Evolutionary conservation across 2,329 filamentous ascomycete genomes (phyloP), one percentile per base, ranked within the genome.

Genomic region (Chaetomiaceae sp.): DNA sequence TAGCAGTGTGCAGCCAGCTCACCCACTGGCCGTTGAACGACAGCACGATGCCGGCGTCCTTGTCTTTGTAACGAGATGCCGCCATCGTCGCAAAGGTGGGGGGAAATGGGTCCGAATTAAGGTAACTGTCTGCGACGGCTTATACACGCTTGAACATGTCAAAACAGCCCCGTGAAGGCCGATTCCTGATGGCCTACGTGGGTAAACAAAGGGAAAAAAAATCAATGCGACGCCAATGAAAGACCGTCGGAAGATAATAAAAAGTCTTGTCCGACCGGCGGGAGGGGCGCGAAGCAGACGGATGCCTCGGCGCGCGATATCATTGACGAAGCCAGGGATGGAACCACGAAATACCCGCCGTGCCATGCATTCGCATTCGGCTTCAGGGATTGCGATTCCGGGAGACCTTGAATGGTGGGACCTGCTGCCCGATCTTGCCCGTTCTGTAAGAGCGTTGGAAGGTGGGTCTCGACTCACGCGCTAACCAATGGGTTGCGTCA

Each of bases 11-110:
- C 60, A 83, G 72, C 81, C 88, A 95, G 55, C 90, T 89, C 61
- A 99, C 78, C 89, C 89, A 96, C 77, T 86, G 87, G 61, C 89
- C 94, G 68, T 86, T 91, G 67, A 99, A 80, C 60, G 77, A 71
- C 56, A 83, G 67, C 59, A 85, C 71, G 53, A 81, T 76, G 63
- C 81, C 80, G 59, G 73, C 74, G 61, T 82, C 78, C 70, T 84
- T 83, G 72, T 86, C 82, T 71, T 85, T 86, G 71, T 81, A 84
- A 62, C 73, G 77, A 30, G 60, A 53, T 53, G 67, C 63, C 56
- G 72, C 69, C 75, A 78, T 77, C 43, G 51, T 58, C 21, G 18
- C 30, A 10, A 27, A 27, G 41, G 36, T 34, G 14, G 13, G 11
- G 18, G 40, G 5, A 23, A 9, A 13, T 10, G 9, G 23, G 29